phyloP scores from a whole-genome alignment of 2,329 filamentous ascomycete species.

The Teratosphaeria epicoccoides region DNA sequence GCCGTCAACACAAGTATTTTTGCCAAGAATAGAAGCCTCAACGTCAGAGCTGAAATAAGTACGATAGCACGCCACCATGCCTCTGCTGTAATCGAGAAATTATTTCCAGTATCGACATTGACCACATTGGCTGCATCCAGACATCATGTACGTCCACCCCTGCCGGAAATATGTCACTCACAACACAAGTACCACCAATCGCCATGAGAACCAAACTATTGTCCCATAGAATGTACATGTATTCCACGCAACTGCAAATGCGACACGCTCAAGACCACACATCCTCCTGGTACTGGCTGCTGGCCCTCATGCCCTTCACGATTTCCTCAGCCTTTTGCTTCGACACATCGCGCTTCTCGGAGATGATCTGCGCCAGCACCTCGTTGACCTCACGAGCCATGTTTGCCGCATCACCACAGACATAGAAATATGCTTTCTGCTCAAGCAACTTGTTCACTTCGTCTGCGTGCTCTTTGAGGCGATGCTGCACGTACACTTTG shows the following conservation, averaged over 20 bases:
- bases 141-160: neutral
- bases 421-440: constrained; percentile 89
- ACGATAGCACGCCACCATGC: neutral
- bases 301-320: constrained; percentile 90
- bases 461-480: constrained; percentile 69
- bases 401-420: constrained; percentile 93
- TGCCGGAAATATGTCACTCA: neutral
- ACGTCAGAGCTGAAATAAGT: neutral
- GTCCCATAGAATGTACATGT: no score
- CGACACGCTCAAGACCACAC: constrained; percentile 46
- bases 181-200: neutral
- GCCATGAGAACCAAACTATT: neutral
- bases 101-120: neutral
- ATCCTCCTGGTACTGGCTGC: constrained; percentile 90
- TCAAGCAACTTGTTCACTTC: constrained; percentile 80
- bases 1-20: no score
- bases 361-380: constrained; percentile 75
- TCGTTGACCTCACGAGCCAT: constrained; percentile 50
- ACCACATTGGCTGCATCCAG: neutral
- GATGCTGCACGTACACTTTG: constrained; percentile 96
- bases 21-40: no score
- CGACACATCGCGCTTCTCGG: constrained; percentile 69
- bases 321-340: constrained; percentile 88
- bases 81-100: neutral
- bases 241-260: neutral